Conservation (phyloP, 768 basidiomycete genomes). For the Amanita molliuscula region DNA sequence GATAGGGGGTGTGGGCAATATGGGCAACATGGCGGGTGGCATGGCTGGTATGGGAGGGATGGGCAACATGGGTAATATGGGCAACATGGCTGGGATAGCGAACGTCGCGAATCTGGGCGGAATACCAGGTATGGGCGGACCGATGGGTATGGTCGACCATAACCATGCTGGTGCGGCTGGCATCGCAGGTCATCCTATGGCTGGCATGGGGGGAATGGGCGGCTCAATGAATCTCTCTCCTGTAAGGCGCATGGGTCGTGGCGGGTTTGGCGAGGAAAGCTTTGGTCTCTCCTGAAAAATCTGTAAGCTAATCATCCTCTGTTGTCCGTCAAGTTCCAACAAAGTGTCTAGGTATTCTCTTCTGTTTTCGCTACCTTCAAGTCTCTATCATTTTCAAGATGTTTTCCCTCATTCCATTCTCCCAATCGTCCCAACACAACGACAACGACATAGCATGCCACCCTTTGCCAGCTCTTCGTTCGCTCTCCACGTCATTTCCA, state of each 20-base stretch:
- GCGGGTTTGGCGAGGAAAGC: conserved; percentile 3
- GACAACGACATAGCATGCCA: conserved; percentile 27
- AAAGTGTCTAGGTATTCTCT: not conserved
- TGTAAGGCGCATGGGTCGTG: conserved; percentile 4
- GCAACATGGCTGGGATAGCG: conserved; percentile 11
- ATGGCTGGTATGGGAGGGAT: conserved; percentile 11
- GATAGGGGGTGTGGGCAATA: conserved; percentile 6
- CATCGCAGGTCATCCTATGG: conserved; percentile 6
- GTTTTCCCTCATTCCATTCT: conserved; percentile 21
- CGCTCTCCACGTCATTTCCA: conserved; percentile 14
- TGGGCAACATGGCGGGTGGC: conserved; percentile 7
- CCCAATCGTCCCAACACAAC: conserved; percentile 43
- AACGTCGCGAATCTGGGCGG: conserved; percentile 7
- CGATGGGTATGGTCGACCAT: conserved; percentile 12
- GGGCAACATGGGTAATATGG: conserved; percentile 8
- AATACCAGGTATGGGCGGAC: conserved; percentile 8
- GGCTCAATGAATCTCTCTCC: conserved; percentile 5
- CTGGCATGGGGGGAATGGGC: conserved; percentile 2
- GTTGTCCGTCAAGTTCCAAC: not conserved
- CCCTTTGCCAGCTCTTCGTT: conserved; percentile 23
- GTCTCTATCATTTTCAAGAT: conserved; percentile 18
- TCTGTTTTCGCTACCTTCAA: not conserved
- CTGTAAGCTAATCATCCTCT: not conserved
- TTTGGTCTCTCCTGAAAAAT: not conserved
- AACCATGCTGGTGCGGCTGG: conserved; percentile 9